Percentiles rank a stretch among this genome's conserved stretches.
Conservation (phyloP, 495 filamentous ascomycete genomes). For the Aspergillus indologenus region DNA sequence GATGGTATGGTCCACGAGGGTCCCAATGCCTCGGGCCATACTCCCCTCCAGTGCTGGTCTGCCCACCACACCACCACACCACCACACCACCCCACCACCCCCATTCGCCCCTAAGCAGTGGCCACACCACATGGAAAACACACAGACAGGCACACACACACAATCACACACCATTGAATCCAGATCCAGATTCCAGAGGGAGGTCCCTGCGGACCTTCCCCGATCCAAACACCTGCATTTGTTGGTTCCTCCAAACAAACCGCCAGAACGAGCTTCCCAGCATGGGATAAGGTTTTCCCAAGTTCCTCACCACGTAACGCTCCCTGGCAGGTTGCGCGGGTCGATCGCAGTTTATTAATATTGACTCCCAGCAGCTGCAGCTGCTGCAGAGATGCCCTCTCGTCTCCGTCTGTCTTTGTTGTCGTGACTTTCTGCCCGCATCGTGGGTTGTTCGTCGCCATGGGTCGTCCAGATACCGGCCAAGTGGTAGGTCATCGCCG, state of each 20-base stretch:
- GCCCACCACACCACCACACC: not conserved
- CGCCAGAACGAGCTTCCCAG: not conserved
- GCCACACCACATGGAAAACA: too few relatives aligned
- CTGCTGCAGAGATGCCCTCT: not conserved
- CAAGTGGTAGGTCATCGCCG: slow-evolving; percentile 18
- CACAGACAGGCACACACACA: not conserved
- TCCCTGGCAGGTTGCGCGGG: not conserved
- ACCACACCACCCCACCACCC: too few relatives aligned
- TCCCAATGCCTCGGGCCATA: not conserved
- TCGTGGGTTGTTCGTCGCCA: slow-evolving; percentile 4
- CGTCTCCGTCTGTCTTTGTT: not conserved
- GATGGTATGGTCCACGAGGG: not conserved
- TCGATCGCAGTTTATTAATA: not conserved
- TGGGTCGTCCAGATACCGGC: slow-evolving; percentile 17
- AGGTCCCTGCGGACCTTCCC: not conserved
- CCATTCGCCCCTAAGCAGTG: too few relatives aligned
- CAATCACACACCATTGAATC: not conserved
- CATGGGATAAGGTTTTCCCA: not conserved
- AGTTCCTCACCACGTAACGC: not conserved
- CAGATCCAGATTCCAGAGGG: not conserved
- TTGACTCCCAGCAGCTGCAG: not conserved
- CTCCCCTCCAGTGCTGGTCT: not conserved
- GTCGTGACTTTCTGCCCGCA: not conserved
- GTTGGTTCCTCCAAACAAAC: not conserved
- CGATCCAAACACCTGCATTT: not conserved